Base-by-base conservation (phyloP, 192 early-diverging fungal species). In the Umbelopsis sp. region DNA sequence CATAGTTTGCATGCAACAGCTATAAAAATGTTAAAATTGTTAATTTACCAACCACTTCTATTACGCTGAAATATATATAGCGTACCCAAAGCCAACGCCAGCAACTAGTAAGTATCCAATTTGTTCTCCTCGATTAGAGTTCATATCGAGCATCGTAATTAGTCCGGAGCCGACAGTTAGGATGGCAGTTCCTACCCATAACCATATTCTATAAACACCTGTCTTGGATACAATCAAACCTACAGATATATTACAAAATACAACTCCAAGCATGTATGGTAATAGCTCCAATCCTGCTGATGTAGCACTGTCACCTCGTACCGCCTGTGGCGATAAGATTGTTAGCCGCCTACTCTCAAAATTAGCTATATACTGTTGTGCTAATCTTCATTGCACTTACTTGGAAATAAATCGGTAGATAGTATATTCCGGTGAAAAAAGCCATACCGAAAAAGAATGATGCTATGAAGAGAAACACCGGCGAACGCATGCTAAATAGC, bases 351-450 rank as follows among this genome's bases (percentile, higher is more conserved):
- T 23, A 30, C 8, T 3, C 16, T 13, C 2, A 12, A 37, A 18
- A 5, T 27, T n/a, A 15, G 30, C 3, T 8, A 13, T 3, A 12
- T 5, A 18, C 30, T 7, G 4, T 12, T 35, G 52, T 18, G 44
- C 51, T 12, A 52, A 0, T 6, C 0, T 23, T 23, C 5, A 49
- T 12, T 5, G 1, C 58, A 64, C 44, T 4, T 49, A 95, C 79
- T 76, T 94, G 87, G 77, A 95, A 94, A 77, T 91, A 95, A 51
- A 87, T 72, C 21, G 91, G 87, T 18, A 90, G 69, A 73, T 93
- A 97, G 73, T 89, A 94, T 12, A 91, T 85, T 4, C 86, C 81
- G 1, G 81, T 82, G 66, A 85, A 86, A 27, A 85, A 86, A 1
- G 79, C 80, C 41, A 87, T 86, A 13, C 88, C 83, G 27, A 83